Evolutionary conservation across 2,329 filamentous ascomycete species (phyloP).

Genomic region (Penicillium sclerotiorum): DNA sequence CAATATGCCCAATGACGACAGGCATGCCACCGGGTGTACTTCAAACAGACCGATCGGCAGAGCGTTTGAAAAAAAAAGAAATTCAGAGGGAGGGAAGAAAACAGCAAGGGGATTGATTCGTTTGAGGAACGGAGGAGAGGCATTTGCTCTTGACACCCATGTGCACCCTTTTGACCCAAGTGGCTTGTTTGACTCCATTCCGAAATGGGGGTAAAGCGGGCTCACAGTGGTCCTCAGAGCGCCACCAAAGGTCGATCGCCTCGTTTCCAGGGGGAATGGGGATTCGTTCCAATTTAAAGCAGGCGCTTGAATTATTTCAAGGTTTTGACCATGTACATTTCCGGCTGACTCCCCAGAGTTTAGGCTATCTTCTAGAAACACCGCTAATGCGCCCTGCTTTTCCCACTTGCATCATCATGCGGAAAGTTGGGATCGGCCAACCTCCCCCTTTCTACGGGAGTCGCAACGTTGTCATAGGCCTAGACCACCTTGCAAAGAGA

Average conservation of each 20-base stretch:
- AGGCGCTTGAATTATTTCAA: not conserved
- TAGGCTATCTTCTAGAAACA: conserved; percentile 4
- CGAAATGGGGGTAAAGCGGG: conserved; percentile 3
- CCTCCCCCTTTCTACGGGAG: not conserved
- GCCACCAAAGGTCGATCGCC: conserved; percentile 4
- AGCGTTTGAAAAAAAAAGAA: not conserved
- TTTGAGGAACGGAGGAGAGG: no score
- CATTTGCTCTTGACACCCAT: no score
- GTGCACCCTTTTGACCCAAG: no score
- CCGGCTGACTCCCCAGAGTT: not conserved
- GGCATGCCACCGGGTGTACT: not conserved
- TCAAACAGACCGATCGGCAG: not conserved
- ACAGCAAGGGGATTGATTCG: no score
- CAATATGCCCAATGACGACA: conserved; percentile 6
- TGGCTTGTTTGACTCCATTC: not conserved
- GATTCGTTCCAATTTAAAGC: not conserved
- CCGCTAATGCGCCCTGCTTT: conserved; percentile 3
- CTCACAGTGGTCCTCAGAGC: conserved; percentile 1
- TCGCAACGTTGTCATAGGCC: not conserved
- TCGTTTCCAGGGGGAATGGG: not conserved
- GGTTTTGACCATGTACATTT: not conserved
- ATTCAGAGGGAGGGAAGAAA: no score
- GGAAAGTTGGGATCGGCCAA: not conserved
- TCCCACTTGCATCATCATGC: conserved; percentile 1
- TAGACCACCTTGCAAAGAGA: no score